Evolutionary conservation across 2,329 filamentous ascomycete genomes (phyloP), one percentile per base, ranked within the genome.

Genomic region (Colletotrichum cuscutae): DNA sequence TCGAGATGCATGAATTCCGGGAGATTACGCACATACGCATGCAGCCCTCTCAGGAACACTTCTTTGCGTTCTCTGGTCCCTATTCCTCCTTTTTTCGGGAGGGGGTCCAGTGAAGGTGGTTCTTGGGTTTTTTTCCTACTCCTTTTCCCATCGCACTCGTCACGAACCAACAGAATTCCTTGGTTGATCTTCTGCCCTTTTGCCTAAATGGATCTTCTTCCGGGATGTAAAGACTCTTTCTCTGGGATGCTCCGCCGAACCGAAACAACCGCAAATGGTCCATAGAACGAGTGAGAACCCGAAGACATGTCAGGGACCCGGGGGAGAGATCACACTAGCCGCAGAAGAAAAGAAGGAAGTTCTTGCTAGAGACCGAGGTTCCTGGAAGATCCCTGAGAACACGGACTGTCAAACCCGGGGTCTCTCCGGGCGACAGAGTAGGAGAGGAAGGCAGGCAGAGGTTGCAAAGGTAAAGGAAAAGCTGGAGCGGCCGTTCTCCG

Each of bases 1-100:
- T 63, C 68, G 58, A 71, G 71, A 58, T 49, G 71, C 71, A 73
- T 73, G 68, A 73, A 67, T 72, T 59, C 42, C 62, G 63, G 71
- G 71, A 73, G 28, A 73, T 73, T 73, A 49, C 42, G 30, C 54
- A 65, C 69, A 72, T 59, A 65, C 58, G 65, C 58, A 65, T 49
- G 22, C 24, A 37, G 56, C 35, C 63, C 22, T 56, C 64, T 54
- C 28, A 30, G 49, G 46, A 63, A 19, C 5, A 42, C 15, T 42
- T 19, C 37, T 42, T 19, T 15, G 37, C 13, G 37, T 26, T 32
- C 13, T 32, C 30, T 35, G 11, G 57, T 37, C 26, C 24, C 22
- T 24, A 26, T 59, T 26, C 59, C 35, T 26, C 42, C 19, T 49
- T 11, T 49, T 49, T 49, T 12, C 11, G 32, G 9, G 42, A n/a